Evolutionary conservation across 2,329 filamentous ascomycete genomes (phyloP).

Genomic region (Hypoxylon sp.): DNA sequence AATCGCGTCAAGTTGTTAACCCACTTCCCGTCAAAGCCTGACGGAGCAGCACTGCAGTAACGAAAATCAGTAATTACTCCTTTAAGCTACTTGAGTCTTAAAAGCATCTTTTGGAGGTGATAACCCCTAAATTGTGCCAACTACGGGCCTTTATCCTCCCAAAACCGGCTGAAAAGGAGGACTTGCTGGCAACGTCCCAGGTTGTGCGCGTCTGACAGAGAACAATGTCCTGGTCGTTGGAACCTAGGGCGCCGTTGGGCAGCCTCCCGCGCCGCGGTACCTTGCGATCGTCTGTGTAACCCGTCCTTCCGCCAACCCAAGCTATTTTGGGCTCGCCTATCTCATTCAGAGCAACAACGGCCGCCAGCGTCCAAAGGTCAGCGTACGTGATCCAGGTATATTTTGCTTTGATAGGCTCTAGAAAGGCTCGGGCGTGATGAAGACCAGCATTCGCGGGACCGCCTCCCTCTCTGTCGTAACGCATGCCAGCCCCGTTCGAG

Average conservation of each 20-base stretch:
- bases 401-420: slow-evolving; percentile 69
- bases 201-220: slow-evolving; percentile 84
- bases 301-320: slow-evolving; percentile 70
- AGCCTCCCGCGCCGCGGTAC: slow-evolving; percentile 69
- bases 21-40: slow-evolving; percentile 54
- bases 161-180: too few relatives aligned
- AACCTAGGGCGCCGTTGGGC: slow-evolving; percentile 88
- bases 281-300: slow-evolving; percentile 70
- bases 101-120: too few relatives aligned
- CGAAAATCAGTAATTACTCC: too few relatives aligned
- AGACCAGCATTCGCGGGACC: slow-evolving; percentile 74
- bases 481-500: slow-evolving; percentile 74
- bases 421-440: slow-evolving; percentile 71
- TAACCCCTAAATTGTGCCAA: too few relatives aligned
- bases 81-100: too few relatives aligned
- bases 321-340: slow-evolving; percentile 69
- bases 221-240: slow-evolving; percentile 95
- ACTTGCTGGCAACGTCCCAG: slow-evolving; percentile 75
- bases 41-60: slow-evolving; percentile 35
- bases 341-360: slow-evolving; percentile 67
- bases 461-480: slow-evolving; percentile 72
- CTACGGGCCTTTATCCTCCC: too few relatives aligned
- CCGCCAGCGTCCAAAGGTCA: slow-evolving; percentile 73
- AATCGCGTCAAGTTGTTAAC: slow-evolving; percentile 54
- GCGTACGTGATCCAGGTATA: slow-evolving; percentile 74